phyloP scores from a whole-genome alignment of 495 filamentous ascomycete species.

The Penicillium psychrofluorescens region DNA sequence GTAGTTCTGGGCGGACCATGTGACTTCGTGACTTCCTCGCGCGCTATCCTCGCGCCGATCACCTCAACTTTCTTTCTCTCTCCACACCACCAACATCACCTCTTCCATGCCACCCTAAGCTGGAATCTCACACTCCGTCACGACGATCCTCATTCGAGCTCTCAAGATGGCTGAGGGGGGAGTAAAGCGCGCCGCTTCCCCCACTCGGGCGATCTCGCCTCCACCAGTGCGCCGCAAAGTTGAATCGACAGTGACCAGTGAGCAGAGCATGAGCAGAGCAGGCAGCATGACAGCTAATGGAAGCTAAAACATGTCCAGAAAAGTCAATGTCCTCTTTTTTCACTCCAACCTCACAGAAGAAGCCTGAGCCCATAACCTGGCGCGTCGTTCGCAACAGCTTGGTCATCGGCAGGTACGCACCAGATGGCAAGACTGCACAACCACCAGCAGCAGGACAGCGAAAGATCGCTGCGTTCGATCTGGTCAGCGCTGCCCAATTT shows the following conservation, averaged over 20 bases:
- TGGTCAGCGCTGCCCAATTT: slow-evolving; percentile 47
- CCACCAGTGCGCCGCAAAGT: slow-evolving; percentile 49
- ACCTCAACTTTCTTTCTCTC: no score
- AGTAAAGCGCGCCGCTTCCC: slow-evolving; percentile 30
- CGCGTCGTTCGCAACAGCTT: slow-evolving; percentile 58
- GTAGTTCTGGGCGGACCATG: slow-evolving; percentile 21
- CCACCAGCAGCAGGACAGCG: slow-evolving; percentile 20
- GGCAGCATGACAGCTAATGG: background rate
- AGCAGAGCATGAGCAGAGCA: slow-evolving; percentile 35
- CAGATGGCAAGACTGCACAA: slow-evolving; percentile 17
- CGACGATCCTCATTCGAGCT: slow-evolving; percentile 7
- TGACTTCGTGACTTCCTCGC: slow-evolving; percentile 37
- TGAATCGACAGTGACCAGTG: slow-evolving; percentile 69
- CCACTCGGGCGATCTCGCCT: slow-evolving; percentile 33
- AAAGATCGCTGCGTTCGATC: slow-evolving; percentile 86
- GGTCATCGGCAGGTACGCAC: slow-evolving; percentile 65
- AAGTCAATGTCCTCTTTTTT: slow-evolving; percentile 80
- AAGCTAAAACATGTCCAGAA: slow-evolving; percentile 27
- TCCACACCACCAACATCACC: background rate
- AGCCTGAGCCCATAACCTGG: slow-evolving; percentile 74
- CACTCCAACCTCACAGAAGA: slow-evolving; percentile 78
- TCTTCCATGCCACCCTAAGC: background rate
- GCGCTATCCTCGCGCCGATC: slow-evolving; percentile 6
- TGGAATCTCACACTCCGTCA: slow-evolving; percentile 1
- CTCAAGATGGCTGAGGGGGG: slow-evolving; percentile 28